These are phyloP conservation scores for Colletotrichum eremochloae DNA, from an alignment of 2,329 filamentous ascomycete genomes.

Conservation along the genomic window DNA sequence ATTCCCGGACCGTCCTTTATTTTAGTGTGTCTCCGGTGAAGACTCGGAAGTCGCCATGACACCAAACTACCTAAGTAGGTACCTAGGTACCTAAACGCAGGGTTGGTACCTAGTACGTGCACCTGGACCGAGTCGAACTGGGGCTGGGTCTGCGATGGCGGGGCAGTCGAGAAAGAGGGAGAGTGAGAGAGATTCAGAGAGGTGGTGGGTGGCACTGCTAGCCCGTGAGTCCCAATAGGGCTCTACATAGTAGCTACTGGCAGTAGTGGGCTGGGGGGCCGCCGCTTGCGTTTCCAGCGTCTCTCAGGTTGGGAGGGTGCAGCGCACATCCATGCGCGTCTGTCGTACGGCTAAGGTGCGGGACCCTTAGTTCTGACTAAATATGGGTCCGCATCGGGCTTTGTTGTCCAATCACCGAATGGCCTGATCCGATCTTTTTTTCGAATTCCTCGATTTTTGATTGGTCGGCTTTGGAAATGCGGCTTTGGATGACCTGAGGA, in stretches of 20 bases:
- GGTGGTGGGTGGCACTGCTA: not conserved
- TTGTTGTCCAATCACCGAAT: slow-evolving; percentile 16
- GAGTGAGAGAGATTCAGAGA: not conserved
- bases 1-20: slow-evolving; percentile 38
- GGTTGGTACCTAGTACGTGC: slow-evolving; percentile 2
- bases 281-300: slow-evolving; percentile 8
- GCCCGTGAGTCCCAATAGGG: slow-evolving; percentile 1
- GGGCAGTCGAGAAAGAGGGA: not conserved
- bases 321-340: not conserved
- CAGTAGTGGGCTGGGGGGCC: not conserved
- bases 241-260: not conserved
- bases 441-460: slow-evolving; percentile 18
- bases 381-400: not conserved
- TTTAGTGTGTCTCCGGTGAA: slow-evolving; percentile 41
- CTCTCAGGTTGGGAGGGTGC: not conserved
- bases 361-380: slow-evolving; percentile 9
- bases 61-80: slow-evolving; percentile 12
- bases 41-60: slow-evolving; percentile 39
- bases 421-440: slow-evolving; percentile 15
- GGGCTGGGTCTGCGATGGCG: slow-evolving; percentile 12
- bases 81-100: not conserved
- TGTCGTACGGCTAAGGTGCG: slow-evolving; percentile 12
- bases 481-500: not conserved
- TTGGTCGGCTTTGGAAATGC: slow-evolving; percentile 16
- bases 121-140: slow-evolving; percentile 13